A percentile compares a stretch with the other conserved stretches of the same genome.
These are phyloP conservation scores for Solanum hybrid DNA, from an alignment of 305 asterid species.

Conservation along the genomic window DNA sequence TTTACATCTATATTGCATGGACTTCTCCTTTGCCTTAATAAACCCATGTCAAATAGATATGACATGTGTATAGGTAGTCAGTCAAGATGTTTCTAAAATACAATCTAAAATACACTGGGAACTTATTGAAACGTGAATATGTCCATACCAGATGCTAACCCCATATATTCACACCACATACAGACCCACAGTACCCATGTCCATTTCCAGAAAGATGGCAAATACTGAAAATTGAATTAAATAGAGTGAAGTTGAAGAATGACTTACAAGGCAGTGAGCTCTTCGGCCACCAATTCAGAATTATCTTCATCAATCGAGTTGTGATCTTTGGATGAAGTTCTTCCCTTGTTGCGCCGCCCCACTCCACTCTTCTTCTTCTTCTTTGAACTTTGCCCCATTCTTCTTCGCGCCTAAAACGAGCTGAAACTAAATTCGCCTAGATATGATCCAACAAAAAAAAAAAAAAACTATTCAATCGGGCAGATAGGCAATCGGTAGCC, in stretches of 20 bases:
- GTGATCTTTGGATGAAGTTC: conserved; percentile 59
- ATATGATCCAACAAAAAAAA: not conserved
- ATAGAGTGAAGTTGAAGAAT: not conserved
- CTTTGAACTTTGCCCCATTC: conserved; percentile 74
- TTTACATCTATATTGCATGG: not conserved
- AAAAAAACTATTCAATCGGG: not conserved
- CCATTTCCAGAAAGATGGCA: not conserved
- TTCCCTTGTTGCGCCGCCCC: conserved; percentile 35
- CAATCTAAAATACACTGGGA: not conserved
- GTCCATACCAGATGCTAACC: not conserved
- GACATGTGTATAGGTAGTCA: not conserved
- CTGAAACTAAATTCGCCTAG: not conserved
- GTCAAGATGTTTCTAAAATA: not conserved
- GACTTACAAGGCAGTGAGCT: conserved; percentile 71
- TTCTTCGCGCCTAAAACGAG: not conserved
- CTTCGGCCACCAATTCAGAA: conserved; percentile 64
- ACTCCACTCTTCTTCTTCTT: conserved; percentile 55
- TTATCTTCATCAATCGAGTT: conserved; percentile 35
- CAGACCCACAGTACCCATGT: not conserved
- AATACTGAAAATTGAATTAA: not conserved
- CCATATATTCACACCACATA: not conserved
- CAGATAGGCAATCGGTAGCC: not conserved
- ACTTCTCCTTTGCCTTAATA: not conserved
- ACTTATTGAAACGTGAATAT: not conserved
- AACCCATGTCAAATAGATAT: not conserved